Base-by-base conservation (phyloP, 1,284 basidiomycete species). In the Schizophyllum amplum region DNA sequence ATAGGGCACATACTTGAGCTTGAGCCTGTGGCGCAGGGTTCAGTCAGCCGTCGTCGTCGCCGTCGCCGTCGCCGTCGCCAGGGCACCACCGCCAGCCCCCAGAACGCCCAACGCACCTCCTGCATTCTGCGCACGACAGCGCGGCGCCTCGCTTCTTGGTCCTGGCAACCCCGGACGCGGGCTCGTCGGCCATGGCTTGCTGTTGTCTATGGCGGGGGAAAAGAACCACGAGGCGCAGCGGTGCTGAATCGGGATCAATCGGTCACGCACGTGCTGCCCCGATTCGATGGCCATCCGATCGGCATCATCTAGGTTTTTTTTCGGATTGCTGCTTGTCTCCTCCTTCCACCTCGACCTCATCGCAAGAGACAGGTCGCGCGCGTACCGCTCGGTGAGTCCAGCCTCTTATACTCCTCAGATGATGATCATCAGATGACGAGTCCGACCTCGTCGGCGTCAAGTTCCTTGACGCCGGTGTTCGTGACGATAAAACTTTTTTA, bases 371-470 rank as follows among this genome's bases (percentile, higher is more conserved):
- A 33, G 27, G 27, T 13, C 27, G 27, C 27, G 13, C 27, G 13
- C 13, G 6, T 33, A n/a, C 27, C 13, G 27, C 56, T 53, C 51
- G 61, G 73, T 75, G 58, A 69, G 71, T 57, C 4, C 55, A 42
- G 54, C 49, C 57, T 27, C 49, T 33, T 59, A 58, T 60, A 60
- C 56, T 61, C 59, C 59, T 55, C 57, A 46, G 55, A 70, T 67
- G 89, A 91, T 91, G 89, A 90, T 67, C 52, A 56, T 65, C 79
- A 90, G 90, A 92, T 92, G 89, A 92, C 90, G 90, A 92, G 90
- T 92, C 90, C 75, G 90, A 92, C 72, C 65, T 64, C 68, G 67
- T 66, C 63, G 64, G 63, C 66, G 66, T 73, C 75, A 78, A 83
- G 85, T 80, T 85, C 82, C 82, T 83, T 80, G 75, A 66, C 69